A percentile compares a stretch with the other conserved stretches of the same genome.
These are phyloP conservation scores for Hyphopichia burtonii DNA, from an alignment of 1,139 yeast genomes.

Conservation along the genomic window DNA sequence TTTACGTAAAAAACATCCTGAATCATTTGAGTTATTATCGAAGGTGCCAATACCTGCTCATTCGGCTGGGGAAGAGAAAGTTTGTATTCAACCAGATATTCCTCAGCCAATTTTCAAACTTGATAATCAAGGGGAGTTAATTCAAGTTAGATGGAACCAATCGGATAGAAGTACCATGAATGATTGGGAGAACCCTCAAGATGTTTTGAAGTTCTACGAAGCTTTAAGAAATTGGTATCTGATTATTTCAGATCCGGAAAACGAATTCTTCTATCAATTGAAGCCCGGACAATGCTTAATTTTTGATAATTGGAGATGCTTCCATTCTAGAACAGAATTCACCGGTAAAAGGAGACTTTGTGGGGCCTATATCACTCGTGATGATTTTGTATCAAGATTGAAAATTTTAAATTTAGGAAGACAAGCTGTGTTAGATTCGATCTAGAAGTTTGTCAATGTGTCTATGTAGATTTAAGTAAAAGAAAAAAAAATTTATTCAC, in stretches of 20 bases:
- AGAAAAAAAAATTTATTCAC: background rate
- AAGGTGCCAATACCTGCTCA: slow-evolving; percentile 66
- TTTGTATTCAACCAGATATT: slow-evolving; percentile 62
- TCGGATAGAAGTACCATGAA: slow-evolving; percentile 72
- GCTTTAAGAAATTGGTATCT: slow-evolving; percentile 61
- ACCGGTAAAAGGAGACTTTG: slow-evolving; percentile 73
- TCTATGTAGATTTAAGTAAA: background rate
- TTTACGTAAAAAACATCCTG: slow-evolving; percentile 49
- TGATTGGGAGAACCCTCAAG: slow-evolving; percentile 51
- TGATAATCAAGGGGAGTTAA: slow-evolving; percentile 51
- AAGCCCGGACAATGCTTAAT: slow-evolving; percentile 69
- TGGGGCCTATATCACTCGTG: slow-evolving; percentile 73
- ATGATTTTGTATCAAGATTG: slow-evolving; percentile 62
- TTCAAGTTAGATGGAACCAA: slow-evolving; percentile 76
- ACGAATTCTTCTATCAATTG: slow-evolving; percentile 58
- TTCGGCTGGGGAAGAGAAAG: slow-evolving; percentile 71
- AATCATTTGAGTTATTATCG: slow-evolving; percentile 53
- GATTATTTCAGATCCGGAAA: slow-evolving; percentile 50
- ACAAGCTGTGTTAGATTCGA: slow-evolving; percentile 41
- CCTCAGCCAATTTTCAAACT: slow-evolving; percentile 64
- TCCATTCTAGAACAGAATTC: slow-evolving; percentile 71
- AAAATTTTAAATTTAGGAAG: slow-evolving; percentile 54
- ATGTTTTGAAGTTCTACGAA: slow-evolving; percentile 56
- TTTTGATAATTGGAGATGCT: slow-evolving; percentile 76
- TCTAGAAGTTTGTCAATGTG: too few relatives aligned